Conservation (phyloP, 306 rosid species). For the Urtica urens region DNA sequence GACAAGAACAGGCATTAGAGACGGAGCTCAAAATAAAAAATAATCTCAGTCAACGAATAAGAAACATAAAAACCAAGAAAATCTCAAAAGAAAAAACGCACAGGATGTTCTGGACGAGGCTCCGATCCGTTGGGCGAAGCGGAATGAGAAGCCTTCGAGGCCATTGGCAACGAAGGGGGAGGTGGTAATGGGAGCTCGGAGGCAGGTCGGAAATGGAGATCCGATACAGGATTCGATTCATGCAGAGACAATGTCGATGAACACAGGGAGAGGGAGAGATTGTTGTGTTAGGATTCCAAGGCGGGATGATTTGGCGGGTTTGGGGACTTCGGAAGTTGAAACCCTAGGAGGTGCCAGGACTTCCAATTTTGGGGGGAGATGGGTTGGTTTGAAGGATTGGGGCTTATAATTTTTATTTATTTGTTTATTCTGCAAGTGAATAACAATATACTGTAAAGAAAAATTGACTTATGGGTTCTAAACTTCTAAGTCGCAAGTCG, state of each 20-base stretch:
- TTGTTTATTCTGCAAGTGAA: not conserved
- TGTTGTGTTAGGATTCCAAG: not conserved
- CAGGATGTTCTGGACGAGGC: constrained; percentile 33
- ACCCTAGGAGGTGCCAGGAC: constrained; percentile 47
- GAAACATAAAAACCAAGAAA: not conserved
- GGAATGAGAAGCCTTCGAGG: constrained; percentile 56
- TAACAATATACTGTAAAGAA: not conserved
- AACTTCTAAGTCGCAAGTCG: not conserved
- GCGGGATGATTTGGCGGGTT: constrained; percentile 40
- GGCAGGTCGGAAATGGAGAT: constrained; percentile 26
- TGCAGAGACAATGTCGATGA: constrained; percentile 27
- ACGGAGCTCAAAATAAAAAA: not conserved
- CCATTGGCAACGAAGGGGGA: constrained; percentile 48
- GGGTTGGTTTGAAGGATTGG: constrained; percentile 22
- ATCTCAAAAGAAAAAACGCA: constrained; percentile 14
- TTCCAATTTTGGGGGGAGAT: constrained; percentile 19
- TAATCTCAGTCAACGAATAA: not conserved
- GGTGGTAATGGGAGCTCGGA: constrained; percentile 21
- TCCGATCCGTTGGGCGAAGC: constrained; percentile 50
- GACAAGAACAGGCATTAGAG: not conserved
- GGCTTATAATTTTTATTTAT: not conserved
- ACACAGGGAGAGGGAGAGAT: not conserved
- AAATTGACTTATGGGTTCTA: too few species aligned
- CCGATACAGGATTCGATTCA: constrained; percentile 56
- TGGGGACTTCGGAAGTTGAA: constrained; percentile 20